Percentiles rank a stretch among this genome's conserved stretches.
These are phyloP conservation scores for Cytospora piceicola DNA, from an alignment of 2,329 filamentous ascomycete genomes.

Conservation along the genomic window DNA sequence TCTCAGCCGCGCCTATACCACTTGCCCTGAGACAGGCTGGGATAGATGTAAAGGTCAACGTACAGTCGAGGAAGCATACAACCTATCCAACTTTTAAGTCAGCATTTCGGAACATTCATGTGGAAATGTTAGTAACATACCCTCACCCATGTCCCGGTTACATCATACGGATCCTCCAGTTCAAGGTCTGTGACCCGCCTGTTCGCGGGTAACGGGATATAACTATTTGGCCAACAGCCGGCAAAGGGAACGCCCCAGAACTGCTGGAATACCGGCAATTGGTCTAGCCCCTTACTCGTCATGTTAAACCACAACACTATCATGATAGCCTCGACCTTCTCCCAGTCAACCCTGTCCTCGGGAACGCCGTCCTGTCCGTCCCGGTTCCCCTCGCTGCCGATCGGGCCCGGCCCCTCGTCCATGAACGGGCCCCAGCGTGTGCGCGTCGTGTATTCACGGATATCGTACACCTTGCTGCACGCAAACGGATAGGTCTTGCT, in stretches of 20 bases:
- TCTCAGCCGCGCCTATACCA: not conserved
- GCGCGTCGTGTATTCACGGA: conserved; percentile 65
- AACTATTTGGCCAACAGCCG: conserved; percentile 58
- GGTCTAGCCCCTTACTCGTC: conserved; percentile 48
- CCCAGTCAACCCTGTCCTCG: conserved; percentile 69
- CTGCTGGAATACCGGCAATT: conserved; percentile 50
- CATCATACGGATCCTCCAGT: conserved; percentile 68
- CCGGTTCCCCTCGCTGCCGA: conserved; percentile 8
- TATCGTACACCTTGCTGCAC: conserved; percentile 72
- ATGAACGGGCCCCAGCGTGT: conserved; percentile 75
- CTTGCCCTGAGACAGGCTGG: conserved; percentile 66
- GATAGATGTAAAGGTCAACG: not conserved
- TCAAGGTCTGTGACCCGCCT: conserved; percentile 50
- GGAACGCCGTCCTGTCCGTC: conserved; percentile 5
- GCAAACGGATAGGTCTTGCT: conserved; percentile 62
- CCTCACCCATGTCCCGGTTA: conserved; percentile 73
- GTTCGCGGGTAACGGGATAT: conserved; percentile 42
- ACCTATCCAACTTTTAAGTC: conserved; percentile 37
- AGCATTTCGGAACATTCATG: not conserved
- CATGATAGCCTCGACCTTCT: conserved; percentile 77
- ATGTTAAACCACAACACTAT: conserved; percentile 70
- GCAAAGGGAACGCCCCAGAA: conserved; percentile 62
- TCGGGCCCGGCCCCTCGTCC: conserved; percentile 55
- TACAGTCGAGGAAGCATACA: conserved; percentile 61
- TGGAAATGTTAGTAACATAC: conserved; percentile 45